Conservation (phyloP, 495 filamentous ascomycete genomes). For the Glarea lozoyensis region DNA sequence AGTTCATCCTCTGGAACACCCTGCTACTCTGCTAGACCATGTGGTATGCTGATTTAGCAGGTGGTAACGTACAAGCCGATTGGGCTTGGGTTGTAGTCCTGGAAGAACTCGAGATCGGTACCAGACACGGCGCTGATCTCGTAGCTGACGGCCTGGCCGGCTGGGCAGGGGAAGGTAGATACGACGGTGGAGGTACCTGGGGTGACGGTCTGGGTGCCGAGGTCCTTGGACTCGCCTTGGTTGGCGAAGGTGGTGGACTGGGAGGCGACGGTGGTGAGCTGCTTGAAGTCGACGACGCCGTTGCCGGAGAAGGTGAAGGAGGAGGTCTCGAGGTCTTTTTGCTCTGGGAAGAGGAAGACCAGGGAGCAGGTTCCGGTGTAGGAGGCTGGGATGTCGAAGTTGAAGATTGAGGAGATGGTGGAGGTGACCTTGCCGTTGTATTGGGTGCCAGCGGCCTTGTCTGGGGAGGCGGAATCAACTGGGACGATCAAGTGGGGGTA, state of each 20-base stretch:
- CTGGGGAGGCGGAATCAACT: conserved; percentile 46
- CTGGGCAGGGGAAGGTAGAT: conserved; percentile 44
- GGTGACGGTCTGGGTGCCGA: conserved; percentile 33
- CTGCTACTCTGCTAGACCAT: too few relatives aligned
- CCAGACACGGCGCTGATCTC: conserved; percentile 43
- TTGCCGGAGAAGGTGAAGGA: conserved; percentile 45
- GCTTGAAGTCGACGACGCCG: conserved; percentile 40
- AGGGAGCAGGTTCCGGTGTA: conserved; percentile 49
- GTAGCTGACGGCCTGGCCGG: conserved; percentile 38
- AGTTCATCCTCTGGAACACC: too few relatives aligned
- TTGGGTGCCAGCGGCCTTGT: conserved; percentile 39
- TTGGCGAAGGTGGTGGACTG: conserved; percentile 41
- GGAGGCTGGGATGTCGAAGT: conserved; percentile 51
- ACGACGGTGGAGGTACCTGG: conserved; percentile 46
- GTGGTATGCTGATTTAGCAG: too few relatives aligned
- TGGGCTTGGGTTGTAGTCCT: conserved; percentile 54
- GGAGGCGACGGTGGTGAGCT: conserved; percentile 29
- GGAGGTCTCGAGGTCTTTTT: conserved; percentile 40
- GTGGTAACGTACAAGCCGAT: conserved; percentile 53
- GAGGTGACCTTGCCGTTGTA: conserved; percentile 44
- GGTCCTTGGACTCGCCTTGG: conserved; percentile 31
- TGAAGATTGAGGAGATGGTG: conserved; percentile 51
- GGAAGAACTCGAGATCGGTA: conserved; percentile 48
- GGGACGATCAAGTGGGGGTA: conserved; percentile 59
- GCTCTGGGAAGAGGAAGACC: conserved; percentile 52